Percentiles rank a stretch among this genome's conserved stretches.
phyloP scores from a whole-genome alignment of 2,329 filamentous ascomycete species.

The Teratosphaeria gauchensis region DNA sequence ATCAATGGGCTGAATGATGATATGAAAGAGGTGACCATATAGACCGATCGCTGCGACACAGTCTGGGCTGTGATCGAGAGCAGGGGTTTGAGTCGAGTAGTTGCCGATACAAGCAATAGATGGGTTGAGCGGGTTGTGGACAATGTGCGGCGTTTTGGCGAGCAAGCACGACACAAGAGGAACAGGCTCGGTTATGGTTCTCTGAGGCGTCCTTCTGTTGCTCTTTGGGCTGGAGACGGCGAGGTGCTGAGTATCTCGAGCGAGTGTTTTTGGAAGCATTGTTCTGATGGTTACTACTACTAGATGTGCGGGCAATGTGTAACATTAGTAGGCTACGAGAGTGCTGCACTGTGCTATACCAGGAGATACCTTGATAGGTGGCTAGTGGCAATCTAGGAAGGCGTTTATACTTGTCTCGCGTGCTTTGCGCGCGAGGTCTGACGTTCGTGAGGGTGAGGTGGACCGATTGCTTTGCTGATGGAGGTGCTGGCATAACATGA shows the following conservation, averaged over 20 bases:
- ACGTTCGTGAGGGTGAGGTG: too few relatives aligned
- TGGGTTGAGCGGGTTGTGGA: background rate
- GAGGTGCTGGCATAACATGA: too few relatives aligned
- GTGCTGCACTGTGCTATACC: background rate
- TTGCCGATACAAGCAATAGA: background rate
- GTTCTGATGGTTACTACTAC: background rate
- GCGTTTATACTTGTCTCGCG: background rate
- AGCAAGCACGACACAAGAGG: background rate
- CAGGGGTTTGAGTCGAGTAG: background rate
- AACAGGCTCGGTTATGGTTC: background rate
- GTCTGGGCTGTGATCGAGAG: background rate
- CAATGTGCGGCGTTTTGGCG: background rate
- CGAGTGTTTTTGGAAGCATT: background rate
- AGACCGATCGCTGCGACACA: background rate
- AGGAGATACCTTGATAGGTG: background rate
- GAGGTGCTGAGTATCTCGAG: background rate
- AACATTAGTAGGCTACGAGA: background rate
- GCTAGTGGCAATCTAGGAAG: background rate
- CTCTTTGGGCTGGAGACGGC: too few relatives aligned
- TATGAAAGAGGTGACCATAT: constrained; percentile 41
- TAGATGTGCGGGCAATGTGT: background rate
- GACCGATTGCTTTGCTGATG: too few relatives aligned
- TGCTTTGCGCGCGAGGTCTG: background rate
- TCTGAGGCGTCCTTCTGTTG: too few relatives aligned
- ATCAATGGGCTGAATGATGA: constrained; percentile 22